Conservation (phyloP, 108 stramenopile species). For the Skeletonema menzelii region DNA sequence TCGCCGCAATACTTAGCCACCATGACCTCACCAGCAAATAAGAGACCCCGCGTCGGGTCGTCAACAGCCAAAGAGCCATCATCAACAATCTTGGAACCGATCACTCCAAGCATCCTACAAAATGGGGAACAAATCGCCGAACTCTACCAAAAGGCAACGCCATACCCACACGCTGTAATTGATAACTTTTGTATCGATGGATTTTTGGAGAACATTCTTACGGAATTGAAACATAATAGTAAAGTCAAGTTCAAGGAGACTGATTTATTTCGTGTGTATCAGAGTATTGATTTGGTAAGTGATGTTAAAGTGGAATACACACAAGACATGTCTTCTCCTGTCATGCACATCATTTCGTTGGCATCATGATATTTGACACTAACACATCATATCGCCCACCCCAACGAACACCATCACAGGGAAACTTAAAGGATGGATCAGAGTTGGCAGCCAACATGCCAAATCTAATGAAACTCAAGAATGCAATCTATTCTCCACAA, state of each 20-base stretch:
- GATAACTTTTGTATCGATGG: slow-evolving; percentile 54
- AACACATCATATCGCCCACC: background rate
- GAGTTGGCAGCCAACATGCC: slow-evolving; percentile 64
- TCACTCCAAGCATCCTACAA: slow-evolving; percentile 28
- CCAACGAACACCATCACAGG: slow-evolving; percentile 15
- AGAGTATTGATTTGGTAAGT: slow-evolving; percentile 84
- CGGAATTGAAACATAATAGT: slow-evolving; percentile 85
- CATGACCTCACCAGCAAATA: background rate
- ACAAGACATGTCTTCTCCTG: background rate
- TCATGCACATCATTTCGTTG: slow-evolving; percentile 9
- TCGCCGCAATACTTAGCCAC: too few relatives aligned
- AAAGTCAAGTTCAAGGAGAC: slow-evolving; percentile 97
- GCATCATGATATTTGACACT: background rate
- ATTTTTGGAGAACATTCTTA: slow-evolving; percentile 64
- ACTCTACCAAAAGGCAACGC: slow-evolving; percentile 47
- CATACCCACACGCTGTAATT: slow-evolving; percentile 73
- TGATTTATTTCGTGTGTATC: slow-evolving; percentile 94
- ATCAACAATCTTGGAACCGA: slow-evolving; percentile 28
- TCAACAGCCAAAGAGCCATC: background rate
- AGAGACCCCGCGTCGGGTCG: background rate
- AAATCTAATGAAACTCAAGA: slow-evolving; percentile 70
- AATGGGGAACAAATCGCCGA: slow-evolving; percentile 19
- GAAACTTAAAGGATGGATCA: slow-evolving; percentile 33
- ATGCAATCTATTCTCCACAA: slow-evolving; percentile 83
- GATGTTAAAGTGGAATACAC: background rate